A percentile compares a stretch with the other conserved stretches of the same genome.
Conservation (phyloP, 768 basidiomycete species). For the Amanita rimosa region DNA sequence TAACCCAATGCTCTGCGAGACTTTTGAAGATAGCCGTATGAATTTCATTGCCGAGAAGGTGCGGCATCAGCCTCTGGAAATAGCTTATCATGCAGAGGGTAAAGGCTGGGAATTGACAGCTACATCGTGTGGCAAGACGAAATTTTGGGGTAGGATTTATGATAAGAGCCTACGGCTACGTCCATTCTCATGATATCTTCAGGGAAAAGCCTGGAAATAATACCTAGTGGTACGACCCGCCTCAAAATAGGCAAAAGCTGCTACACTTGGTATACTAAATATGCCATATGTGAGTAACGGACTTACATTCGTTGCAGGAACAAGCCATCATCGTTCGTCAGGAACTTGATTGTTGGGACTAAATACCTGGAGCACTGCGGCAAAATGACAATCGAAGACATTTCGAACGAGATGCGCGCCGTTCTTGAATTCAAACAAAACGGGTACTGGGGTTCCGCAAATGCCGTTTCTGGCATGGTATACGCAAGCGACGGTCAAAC, state of each 20-base stretch:
- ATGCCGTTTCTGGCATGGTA: slow-evolving; percentile 57
- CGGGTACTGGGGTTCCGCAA: slow-evolving; percentile 74
- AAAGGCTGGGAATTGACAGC: slow-evolving; percentile 64
- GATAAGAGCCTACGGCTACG: slow-evolving; percentile 2
- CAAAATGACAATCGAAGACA: slow-evolving; percentile 65
- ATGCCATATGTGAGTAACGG: neutral
- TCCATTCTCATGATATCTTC: slow-evolving; percentile 10
- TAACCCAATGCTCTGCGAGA: slow-evolving; percentile 83
- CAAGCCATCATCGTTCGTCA: slow-evolving; percentile 80
- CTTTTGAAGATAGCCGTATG: slow-evolving; percentile 75
- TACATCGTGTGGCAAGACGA: slow-evolving; percentile 75
- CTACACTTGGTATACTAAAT: slow-evolving; percentile 49
- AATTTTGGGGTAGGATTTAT: slow-evolving; percentile 71
- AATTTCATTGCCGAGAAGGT: slow-evolving; percentile 85
- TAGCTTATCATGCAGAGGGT: slow-evolving; percentile 81
- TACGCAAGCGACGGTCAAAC: slow-evolving; percentile 40
- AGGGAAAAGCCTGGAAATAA: slow-evolving; percentile 89
- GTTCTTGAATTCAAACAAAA: slow-evolving; percentile 79
- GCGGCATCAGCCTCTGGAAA: slow-evolving; percentile 71
- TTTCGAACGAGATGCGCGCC: slow-evolving; percentile 41
- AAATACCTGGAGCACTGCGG: slow-evolving; percentile 86
- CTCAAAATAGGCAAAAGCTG: slow-evolving; percentile 56
- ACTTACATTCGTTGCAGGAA: slow-evolving; percentile 36
- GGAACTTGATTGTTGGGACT: slow-evolving; percentile 83
- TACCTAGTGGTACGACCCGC: slow-evolving; percentile 63